Conservation (phyloP, 2,329 filamentous ascomycete genomes). For the Cladosporium phlei region DNA sequence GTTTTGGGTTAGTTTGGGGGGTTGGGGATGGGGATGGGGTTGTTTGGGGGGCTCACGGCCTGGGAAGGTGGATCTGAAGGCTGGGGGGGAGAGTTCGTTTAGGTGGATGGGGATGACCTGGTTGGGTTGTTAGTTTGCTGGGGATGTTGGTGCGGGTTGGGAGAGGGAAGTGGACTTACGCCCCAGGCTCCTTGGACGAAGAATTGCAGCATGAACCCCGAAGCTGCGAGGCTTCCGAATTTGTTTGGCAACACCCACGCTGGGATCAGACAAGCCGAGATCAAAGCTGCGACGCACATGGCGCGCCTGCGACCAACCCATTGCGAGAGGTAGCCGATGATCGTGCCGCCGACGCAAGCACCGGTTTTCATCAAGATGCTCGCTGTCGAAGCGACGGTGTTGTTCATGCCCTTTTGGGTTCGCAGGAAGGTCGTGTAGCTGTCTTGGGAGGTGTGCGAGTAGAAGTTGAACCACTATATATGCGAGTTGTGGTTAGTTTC, state of each 20-base stretch:
- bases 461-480: constrained; percentile 51
- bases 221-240: constrained; percentile 56
- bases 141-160: neutral
- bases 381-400: constrained; percentile 62
- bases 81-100: constrained; percentile 66
- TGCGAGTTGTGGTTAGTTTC: constrained; percentile 27
- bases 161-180: neutral
- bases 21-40: neutral
- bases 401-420: constrained; percentile 63
- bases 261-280: constrained; percentile 60
- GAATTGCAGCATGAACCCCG: constrained; percentile 66
- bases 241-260: constrained; percentile 65
- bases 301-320: constrained; percentile 68
- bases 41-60: constrained; percentile 41
- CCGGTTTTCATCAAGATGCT: constrained; percentile 62
- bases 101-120: constrained; percentile 69
- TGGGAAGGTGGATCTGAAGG: constrained; percentile 66
- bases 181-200: constrained; percentile 62
- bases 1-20: neutral
- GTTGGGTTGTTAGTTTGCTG: neutral
- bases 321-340: constrained; percentile 68
- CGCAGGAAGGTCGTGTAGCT: constrained; percentile 79
- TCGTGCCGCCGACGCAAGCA: constrained; percentile 27
- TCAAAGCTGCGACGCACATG: constrained; percentile 57
- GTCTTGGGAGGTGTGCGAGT: constrained; percentile 76